phyloP scores from a whole-genome alignment of 2,329 filamentous ascomycete genomes.

The Canariomyces notabilis region DNA sequence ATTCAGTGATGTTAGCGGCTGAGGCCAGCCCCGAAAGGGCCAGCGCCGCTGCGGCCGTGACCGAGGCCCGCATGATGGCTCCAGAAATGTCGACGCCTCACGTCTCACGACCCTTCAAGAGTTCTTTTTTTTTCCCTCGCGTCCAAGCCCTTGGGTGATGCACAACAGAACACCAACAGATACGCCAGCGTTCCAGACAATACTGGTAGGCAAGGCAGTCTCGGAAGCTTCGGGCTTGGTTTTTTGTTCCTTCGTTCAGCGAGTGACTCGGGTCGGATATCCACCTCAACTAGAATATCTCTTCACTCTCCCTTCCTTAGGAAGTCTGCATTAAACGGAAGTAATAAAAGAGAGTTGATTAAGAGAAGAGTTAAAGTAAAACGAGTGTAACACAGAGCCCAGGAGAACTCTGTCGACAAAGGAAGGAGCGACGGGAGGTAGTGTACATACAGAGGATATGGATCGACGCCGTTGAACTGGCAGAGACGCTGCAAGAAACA shows the following conservation, averaged over 20 bases:
- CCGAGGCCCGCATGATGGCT: conserved; percentile 18
- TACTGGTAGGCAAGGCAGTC: not conserved
- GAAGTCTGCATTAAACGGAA: conserved; percentile 4
- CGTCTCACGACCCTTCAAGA: not conserved
- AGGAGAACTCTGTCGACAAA: no score
- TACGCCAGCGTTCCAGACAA: no score
- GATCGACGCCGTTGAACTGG: no score
- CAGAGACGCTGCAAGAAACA: no score
- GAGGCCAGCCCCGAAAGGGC: conserved; percentile 30
- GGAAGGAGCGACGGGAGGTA: no score
- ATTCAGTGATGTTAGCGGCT: conserved; percentile 41
- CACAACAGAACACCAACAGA: no score
- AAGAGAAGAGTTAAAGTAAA: no score
- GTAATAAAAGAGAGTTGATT: conserved; percentile 16
- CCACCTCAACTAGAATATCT: conserved; percentile 1
- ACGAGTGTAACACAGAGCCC: conserved; percentile 2
- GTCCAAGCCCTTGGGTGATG: no score
- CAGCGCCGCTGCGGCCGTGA: conserved; percentile 22
- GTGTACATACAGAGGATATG: no score
- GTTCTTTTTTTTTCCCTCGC: no score
- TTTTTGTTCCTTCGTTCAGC: conserved; percentile 12
- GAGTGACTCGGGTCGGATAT: conserved; percentile 23
- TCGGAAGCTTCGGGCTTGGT: conserved; percentile 16
- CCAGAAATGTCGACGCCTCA: not conserved
- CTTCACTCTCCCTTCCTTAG: conserved; percentile 4